phyloP scores from a whole-genome alignment of 495 filamentous ascomycete species.

The Venustampulla echinocandica region DNA sequence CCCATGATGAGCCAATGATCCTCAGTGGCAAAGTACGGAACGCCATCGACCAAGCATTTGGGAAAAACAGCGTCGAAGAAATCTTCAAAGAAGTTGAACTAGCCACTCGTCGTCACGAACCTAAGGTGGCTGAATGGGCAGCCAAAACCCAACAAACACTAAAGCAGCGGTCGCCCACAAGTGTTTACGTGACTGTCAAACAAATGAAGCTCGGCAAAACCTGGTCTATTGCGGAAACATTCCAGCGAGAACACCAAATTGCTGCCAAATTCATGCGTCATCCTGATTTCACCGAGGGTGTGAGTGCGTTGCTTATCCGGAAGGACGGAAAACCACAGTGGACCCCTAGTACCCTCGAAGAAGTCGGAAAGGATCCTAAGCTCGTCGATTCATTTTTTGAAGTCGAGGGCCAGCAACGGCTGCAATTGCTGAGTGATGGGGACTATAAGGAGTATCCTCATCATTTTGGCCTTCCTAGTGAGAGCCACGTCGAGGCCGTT shows the following conservation, averaged over 20 bases:
- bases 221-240: conserved; percentile 76
- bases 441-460: conserved; percentile 66
- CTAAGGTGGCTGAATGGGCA: conserved; percentile 54
- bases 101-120: too few species aligned
- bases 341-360: conserved; percentile 60
- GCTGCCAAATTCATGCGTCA: conserved; percentile 76
- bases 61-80: conserved; percentile 52
- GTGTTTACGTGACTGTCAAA: conserved; percentile 69
- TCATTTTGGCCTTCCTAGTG: conserved; percentile 58
- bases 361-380: conserved; percentile 38
- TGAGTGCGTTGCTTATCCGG: conserved; percentile 62
- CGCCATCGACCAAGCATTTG: conserved; percentile 81
- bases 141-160: conserved; percentile 61
- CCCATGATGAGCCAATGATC: conserved; percentile 54
- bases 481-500: conserved; percentile 54
- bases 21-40: conserved; percentile 56
- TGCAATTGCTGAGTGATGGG: conserved; percentile 41
- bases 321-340: conserved; percentile 47
- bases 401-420: conserved; percentile 30
- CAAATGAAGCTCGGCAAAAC: conserved; percentile 65
- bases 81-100: conserved; percentile 62
- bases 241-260: conserved; percentile 72
- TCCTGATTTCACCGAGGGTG: conserved; percentile 82
- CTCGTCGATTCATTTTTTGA: conserved; percentile 55
- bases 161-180: conserved; percentile 67